Evolutionary conservation across 2,329 filamentous ascomycete species (phyloP).

Genomic region (Ophiostoma ulmi): DNA sequence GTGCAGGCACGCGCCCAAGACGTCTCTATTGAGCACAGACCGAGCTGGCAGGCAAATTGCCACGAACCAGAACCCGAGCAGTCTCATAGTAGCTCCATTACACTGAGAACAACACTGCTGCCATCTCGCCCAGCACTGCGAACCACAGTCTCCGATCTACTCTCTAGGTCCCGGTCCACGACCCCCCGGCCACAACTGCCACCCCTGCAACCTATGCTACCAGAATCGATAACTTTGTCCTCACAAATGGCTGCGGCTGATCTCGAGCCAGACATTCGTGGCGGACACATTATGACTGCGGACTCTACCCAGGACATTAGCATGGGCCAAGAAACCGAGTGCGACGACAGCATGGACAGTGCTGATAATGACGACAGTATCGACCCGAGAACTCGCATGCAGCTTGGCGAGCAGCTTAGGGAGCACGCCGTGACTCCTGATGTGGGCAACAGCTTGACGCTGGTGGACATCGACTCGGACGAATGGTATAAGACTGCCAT

Average conservation of each 20-base stretch:
- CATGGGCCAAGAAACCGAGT: background rate
- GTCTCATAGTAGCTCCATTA: background rate
- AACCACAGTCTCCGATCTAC: background rate
- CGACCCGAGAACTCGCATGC: constrained; percentile 51
- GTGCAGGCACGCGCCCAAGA: background rate
- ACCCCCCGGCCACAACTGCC: background rate
- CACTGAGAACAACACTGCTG: background rate
- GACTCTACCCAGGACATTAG: constrained; percentile 23
- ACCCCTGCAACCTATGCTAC: background rate
- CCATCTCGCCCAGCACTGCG: constrained; percentile 4
- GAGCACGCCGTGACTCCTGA: constrained; percentile 59
- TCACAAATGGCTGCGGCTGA: background rate
- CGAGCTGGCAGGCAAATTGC: background rate
- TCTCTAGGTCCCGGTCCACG: background rate
- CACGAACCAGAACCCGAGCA: background rate
- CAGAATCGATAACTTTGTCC: background rate
- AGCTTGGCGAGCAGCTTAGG: constrained; percentile 59
- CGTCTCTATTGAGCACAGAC: background rate
- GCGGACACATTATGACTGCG: constrained; percentile 19
- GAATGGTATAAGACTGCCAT: constrained; percentile 68
- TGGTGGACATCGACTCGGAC: constrained; percentile 68
- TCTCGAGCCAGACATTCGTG: background rate
- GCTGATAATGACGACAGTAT: constrained; percentile 50
- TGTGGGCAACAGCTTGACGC: constrained; percentile 52
- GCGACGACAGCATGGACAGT: constrained; percentile 21